A percentile compares a stretch with the other conserved stretches of the same genome.
phyloP scores from a whole-genome alignment of 805 yeast species.

The Kodamaea kaohsiungensis region DNA sequence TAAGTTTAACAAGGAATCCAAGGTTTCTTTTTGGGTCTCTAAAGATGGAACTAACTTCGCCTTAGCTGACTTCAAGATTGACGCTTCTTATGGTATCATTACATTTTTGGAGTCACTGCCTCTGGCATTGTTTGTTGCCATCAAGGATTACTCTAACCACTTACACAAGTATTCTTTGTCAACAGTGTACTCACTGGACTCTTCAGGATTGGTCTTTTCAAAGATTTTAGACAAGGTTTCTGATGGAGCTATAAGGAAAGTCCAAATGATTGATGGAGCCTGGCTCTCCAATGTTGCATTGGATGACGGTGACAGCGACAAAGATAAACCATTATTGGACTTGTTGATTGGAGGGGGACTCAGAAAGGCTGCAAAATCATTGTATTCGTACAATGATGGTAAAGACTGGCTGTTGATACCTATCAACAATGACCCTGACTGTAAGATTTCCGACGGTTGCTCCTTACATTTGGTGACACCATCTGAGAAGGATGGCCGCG shows the following conservation, averaged over 20 bases:
- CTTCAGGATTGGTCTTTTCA: slow-evolving; percentile 54
- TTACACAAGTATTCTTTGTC: slow-evolving; percentile 20
- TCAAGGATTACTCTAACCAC: slow-evolving; percentile 21
- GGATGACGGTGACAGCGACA: slow-evolving; percentile 14
- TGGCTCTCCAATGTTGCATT: slow-evolving; percentile 50
- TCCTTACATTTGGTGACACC: slow-evolving; percentile 44
- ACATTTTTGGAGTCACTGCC: slow-evolving; percentile 39
- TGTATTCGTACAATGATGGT: slow-evolving; percentile 55
- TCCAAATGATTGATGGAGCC: slow-evolving; percentile 60
- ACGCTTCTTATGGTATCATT: slow-evolving; percentile 36
- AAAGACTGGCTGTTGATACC: slow-evolving; percentile 50
- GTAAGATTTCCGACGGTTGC: slow-evolving; percentile 49
- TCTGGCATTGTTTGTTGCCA: slow-evolving; percentile 33
- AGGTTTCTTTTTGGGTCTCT: slow-evolving; percentile 44
- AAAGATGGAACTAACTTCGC: slow-evolving; percentile 45
- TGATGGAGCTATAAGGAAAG: slow-evolving; percentile 45
- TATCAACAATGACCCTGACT: slow-evolving; percentile 45
- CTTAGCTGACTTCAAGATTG: slow-evolving; percentile 41
- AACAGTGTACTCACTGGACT: slow-evolving; percentile 53
- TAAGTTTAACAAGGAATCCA: slow-evolving; percentile 39
- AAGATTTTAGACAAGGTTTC: slow-evolving; percentile 44
- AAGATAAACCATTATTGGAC: slow-evolving; percentile 25
- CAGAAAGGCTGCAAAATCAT: slow-evolving; percentile 25
- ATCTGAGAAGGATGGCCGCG: slow-evolving; percentile 40
- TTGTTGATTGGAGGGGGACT: slow-evolving; percentile 21